Base-by-base conservation (phyloP, 2,329 filamentous ascomycete species). In the Colletotrichum tropicicola region DNA sequence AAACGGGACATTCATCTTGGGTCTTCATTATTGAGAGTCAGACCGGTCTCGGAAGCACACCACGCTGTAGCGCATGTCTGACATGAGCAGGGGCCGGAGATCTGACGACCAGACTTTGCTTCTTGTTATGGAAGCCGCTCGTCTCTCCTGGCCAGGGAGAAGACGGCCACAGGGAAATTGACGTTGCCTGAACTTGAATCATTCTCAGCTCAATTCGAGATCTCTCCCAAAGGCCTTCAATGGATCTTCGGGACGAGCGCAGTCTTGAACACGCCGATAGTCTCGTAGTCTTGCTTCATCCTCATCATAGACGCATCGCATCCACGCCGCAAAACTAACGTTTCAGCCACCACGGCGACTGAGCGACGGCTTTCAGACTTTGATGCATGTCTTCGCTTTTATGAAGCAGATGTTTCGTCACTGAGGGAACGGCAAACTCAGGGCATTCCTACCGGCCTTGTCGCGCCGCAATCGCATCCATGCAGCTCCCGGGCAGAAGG, bases 21-120 rank as follows among this genome's bases (percentile, higher is more conserved):
- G 47, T 32, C 27, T 43, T 52, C 56, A 19, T 25, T 15, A 7
- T 17, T n/a, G 32, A 47, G 35, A 48, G 28, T 12, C 10, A 44
- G 56, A 61, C 56, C 61, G 21, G 61, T 61, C 48, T 65, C 57
- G 43, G 32, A 13, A 25, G 19, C 41, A 47, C n/a, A 17, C 48
- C 25, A 35, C 15, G 27, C 43, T 17, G 52, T 28, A 17, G 45
- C 45, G 23, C 35, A 62, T 35, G 48, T 64, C 55, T 48, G 23
- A 53, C 55, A 48, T 41, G 30, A 21, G 41, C 12, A 28, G 39
- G 21, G 8, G 27, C 59, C 21, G 28, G 21, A 13, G 7, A 59
- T 37, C 45, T 45, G 54, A 39, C 53, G 41, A 56, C 41, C 21
- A 23, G 3, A 21, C 23, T n/a, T 39, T n/a, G 21, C 30, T 30